phyloP scores from a whole-genome alignment of 305 asterid species.

The Fraxinus ornus region DNA sequence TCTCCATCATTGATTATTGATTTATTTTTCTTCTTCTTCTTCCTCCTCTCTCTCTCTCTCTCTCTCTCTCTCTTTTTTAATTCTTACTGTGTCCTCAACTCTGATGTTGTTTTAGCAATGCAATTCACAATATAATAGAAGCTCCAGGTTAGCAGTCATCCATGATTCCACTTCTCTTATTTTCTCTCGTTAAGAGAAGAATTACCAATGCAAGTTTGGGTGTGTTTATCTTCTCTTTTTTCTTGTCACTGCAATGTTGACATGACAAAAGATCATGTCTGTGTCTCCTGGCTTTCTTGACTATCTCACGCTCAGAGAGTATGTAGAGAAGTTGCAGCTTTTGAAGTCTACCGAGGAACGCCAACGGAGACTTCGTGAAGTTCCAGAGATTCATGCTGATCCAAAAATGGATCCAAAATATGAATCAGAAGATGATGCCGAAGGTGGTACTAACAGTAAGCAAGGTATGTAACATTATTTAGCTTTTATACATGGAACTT shows the following conservation, averaged over 20 bases:
- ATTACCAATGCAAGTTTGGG: background rate
- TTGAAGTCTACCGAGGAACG: conserved; percentile 81
- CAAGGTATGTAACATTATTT: conserved; percentile 40
- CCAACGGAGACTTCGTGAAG: conserved; percentile 58
- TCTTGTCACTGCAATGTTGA: background rate
- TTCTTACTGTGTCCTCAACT: conserved; percentile 1
- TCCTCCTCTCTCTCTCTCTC: too few relatives aligned
- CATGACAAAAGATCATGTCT: background rate
- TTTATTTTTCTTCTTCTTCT: background rate
- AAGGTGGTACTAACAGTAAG: conserved; percentile 32
- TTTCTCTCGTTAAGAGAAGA: conserved; percentile 1
- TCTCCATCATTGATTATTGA: background rate
- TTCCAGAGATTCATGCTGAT: conserved; percentile 81
- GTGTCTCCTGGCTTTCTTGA: conserved; percentile 51
- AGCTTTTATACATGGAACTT: conserved; percentile 1
- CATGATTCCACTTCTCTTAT: background rate
- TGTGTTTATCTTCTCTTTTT: conserved; percentile 2
- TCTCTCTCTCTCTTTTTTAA: too few relatives aligned
- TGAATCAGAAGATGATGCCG: conserved; percentile 67
- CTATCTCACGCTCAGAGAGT: conserved; percentile 77
- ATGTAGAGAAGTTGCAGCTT: conserved; percentile 54
- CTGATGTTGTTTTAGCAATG: background rate
- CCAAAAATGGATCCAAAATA: conserved; percentile 74
- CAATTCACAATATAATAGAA: conserved; percentile 1
- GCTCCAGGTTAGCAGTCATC: background rate